These are phyloP conservation scores for Trichophaea hybrida DNA, from an alignment of 2,329 filamentous ascomycete species.

Conservation along the genomic window DNA sequence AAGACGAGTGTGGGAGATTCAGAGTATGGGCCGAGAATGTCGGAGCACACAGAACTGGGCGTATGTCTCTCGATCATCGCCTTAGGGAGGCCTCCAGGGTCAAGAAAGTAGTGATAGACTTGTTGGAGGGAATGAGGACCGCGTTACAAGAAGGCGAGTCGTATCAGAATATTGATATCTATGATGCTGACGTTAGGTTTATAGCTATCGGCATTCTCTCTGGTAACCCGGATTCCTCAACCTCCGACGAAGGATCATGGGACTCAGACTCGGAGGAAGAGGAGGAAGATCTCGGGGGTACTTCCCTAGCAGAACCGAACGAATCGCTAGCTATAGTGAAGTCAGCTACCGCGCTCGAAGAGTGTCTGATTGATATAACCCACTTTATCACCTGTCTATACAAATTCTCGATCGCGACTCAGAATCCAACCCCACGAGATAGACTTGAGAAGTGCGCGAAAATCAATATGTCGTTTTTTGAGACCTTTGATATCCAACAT, in stretches of 20 bases:
- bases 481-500: constrained; percentile 28
- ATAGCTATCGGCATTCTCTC: not conserved
- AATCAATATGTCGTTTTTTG: constrained; percentile 27
- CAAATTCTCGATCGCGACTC: constrained; percentile 27
- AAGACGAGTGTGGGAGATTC: constrained; percentile 26
- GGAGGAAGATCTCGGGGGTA: not conserved
- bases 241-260: not conserved
- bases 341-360: constrained; percentile 26
- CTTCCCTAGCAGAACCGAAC: not conserved
- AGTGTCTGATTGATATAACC: constrained; percentile 18
- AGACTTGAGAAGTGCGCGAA: constrained; percentile 25
- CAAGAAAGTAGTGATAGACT: constrained; percentile 12
- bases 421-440: constrained; percentile 29
- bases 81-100: constrained; percentile 27
- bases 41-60: constrained; percentile 29
- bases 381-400: constrained; percentile 29
- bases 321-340: not conserved
- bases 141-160: constrained; percentile 22
- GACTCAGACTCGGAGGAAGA: not conserved
- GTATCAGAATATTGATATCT: not conserved
- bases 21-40: constrained; percentile 30
- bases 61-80: constrained; percentile 29
- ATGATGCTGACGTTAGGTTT: not conserved
- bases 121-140: constrained; percentile 23
- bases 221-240: not conserved